Base-by-base conservation (phyloP, 495 filamentous ascomycete species). In the Pyrenopolyporus hunteri region DNA sequence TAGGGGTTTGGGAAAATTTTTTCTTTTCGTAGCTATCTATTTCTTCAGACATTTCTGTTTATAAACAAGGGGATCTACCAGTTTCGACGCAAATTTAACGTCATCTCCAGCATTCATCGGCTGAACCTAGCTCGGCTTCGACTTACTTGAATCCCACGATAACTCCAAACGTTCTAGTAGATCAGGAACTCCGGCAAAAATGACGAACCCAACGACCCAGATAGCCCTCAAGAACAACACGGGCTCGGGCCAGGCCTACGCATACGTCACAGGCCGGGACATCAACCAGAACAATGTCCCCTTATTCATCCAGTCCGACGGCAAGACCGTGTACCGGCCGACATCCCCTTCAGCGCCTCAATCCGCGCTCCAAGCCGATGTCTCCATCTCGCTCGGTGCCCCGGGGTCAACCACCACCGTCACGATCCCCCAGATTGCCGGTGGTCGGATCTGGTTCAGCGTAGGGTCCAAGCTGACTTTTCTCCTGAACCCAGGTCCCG, bases 371-470 rank as follows among this genome's bases (percentile, higher is more conserved):
- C 62, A 72, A 0, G 73, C 70, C 13, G 75, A 89, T 67, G 83
- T 81, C 63, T 84, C 85, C 39, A 90, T 92, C 49, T 68, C 76
- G 0, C 76, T 92, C 3, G 87, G 87, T 6, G 72, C 73, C 8
- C 76, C 82, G 3, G 89, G 89, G 3, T 76, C 75, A 40, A 85
- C 82, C 1, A 82, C 75, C 4, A 80, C 77, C 0, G 76, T 87
- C 25, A 87, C 81, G 0, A 85, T 91, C 51, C 88, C 88, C 2
- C 87, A 85, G 43, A 71, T 89, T 1, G 84, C 82, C 6, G 87
- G 88, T n/a, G 87, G 80, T 2, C 77, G 88, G 29, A 79, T 91
- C 73, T 91, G 87, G 85, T 89, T 89, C 72, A 83, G 80, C 9
- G 70, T 79, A 19, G 68, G 59, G n/a, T 43, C 49, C 4, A 78